Evolutionary conservation across 2,329 filamentous ascomycete species (phyloP).

Genomic region (Grosmannia penicillata): DNA sequence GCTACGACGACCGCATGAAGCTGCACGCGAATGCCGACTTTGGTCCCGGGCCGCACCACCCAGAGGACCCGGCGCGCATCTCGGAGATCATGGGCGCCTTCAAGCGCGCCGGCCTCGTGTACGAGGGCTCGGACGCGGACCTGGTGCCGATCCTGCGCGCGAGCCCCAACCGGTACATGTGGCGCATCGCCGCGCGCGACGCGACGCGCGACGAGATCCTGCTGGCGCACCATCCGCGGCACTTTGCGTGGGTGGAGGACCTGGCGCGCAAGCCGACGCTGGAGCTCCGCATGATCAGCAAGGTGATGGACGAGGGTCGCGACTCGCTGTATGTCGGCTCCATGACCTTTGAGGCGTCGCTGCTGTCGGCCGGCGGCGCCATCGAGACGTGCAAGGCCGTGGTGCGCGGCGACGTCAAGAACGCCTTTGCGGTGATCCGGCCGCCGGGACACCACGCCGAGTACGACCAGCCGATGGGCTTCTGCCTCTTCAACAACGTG

Average conservation of each 20-base stretch:
- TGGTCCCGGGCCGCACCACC: constrained; percentile 63
- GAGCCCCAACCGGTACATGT: constrained; percentile 48
- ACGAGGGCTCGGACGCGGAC: constrained; percentile 39
- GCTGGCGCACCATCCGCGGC: constrained; percentile 60
- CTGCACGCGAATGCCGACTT: constrained; percentile 80
- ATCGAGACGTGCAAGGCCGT: constrained; percentile 96
- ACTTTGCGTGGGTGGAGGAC: constrained; percentile 62
- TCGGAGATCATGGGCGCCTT: constrained; percentile 87
- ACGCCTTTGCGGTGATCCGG: constrained; percentile 87
- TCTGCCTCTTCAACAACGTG: constrained; percentile 97
- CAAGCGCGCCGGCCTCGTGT: constrained; percentile 66
- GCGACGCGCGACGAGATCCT: constrained; percentile 71
- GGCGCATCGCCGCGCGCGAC: constrained; percentile 62
- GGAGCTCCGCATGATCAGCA: constrained; percentile 54
- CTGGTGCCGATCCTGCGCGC: constrained; percentile 34
- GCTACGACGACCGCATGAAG: constrained; percentile 92
- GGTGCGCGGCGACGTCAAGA: constrained; percentile 69
- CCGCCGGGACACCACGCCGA: constrained; percentile 95
- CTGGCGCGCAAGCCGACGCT: constrained; percentile 39
- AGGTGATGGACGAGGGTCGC: constrained; percentile 43
- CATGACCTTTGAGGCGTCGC: constrained; percentile 65
- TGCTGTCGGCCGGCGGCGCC: constrained; percentile 77
- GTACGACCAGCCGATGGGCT: constrained; percentile 71
- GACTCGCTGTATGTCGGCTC: constrained; percentile 75
- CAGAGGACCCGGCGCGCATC: constrained; percentile 85